These are phyloP conservation scores for Maudiozyma serrabonitensis DNA, from an alignment of 805 yeast species.

Conservation along the genomic window DNA sequence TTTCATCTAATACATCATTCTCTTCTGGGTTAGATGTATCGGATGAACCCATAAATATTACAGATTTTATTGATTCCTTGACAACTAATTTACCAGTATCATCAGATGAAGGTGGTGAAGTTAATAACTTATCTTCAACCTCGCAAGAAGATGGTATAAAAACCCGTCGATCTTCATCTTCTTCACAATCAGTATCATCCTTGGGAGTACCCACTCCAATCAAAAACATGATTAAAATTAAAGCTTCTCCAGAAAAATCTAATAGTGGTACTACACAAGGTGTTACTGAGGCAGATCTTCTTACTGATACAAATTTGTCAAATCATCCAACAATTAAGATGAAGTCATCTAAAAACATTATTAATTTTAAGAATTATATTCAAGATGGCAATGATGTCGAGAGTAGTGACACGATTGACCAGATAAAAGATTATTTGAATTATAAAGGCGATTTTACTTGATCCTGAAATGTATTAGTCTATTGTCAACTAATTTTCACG, in stretches of 20 bases:
- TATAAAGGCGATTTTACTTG: constrained; percentile 14
- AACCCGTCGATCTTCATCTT: not conserved
- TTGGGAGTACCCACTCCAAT: constrained; percentile 20
- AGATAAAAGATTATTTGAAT: constrained; percentile 18
- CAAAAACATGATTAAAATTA: constrained; percentile 16
- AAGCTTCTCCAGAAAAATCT: constrained; percentile 13
- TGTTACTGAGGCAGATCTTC: not conserved
- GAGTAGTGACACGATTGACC: constrained; percentile 14
- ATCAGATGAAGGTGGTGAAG: not conserved
- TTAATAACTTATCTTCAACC: not conserved
- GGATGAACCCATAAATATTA: constrained; percentile 19
- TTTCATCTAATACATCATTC: constrained; percentile 4
- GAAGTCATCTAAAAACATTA: constrained; percentile 3
- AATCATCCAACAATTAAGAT: not conserved
- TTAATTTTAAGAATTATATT: constrained; percentile 6
- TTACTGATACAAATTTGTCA: not conserved
- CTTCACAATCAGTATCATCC: constrained; percentile 6
- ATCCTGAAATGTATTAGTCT: not conserved
- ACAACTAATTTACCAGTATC: not conserved
- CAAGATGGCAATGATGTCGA: not conserved
- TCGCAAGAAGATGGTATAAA: not conserved
- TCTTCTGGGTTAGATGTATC: constrained; percentile 9
- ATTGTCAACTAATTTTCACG: not conserved
- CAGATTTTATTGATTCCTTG: constrained; percentile 10
- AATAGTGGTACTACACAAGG: not conserved